Base-by-base conservation (phyloP, 495 filamentous ascomycete genomes). In the Recurvomyces mirabilis region DNA sequence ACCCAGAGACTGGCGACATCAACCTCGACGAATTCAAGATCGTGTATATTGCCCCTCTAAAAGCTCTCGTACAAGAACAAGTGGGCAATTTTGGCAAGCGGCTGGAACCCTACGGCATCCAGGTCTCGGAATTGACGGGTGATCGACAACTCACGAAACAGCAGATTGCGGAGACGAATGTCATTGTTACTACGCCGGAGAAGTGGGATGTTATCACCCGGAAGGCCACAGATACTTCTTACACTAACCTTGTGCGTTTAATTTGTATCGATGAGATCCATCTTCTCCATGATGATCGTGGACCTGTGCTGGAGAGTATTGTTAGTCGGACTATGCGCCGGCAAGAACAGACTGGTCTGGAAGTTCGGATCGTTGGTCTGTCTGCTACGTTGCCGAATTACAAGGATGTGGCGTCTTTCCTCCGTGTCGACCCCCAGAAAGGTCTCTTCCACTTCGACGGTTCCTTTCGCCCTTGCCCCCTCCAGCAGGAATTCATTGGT, bases 131-230 rank as follows among this genome's bases (percentile, higher is more conserved):
- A 60, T 68, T 99, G 46, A 96, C 91, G 47, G 91, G 91, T 61
- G 91, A 99, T 65, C 83, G 91, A 18, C 93, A 96, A 58, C 86
- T 99, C 61, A 96, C 91, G 26, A 99, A 99, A 62, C 87, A 94
- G 59, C 91, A 96, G 65, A 95, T 99, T 47, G 77, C 86, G 20
- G 93, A 99, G 53, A 96, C 91, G 5, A 91, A 99, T 59, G 81
- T 99, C 54, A 99, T 99, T 55, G 88, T 99, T 33, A 99, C 91
- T 2, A 99, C 91, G 0, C 91, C 91, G 9, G 91, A 99, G 60
- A 99, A 99, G 67, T 99, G 83, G 79, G 91, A 99, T 66, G 93
- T 99, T 44, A 94, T 99, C 54, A 99, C 93, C 4, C 78, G 91
- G 53, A 99, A 99, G 65, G 93, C 89, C 3, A 94, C 89, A 0